Base-by-base conservation (phyloP, 108 stramenopile genomes). In the Nitzschia palea region DNA sequence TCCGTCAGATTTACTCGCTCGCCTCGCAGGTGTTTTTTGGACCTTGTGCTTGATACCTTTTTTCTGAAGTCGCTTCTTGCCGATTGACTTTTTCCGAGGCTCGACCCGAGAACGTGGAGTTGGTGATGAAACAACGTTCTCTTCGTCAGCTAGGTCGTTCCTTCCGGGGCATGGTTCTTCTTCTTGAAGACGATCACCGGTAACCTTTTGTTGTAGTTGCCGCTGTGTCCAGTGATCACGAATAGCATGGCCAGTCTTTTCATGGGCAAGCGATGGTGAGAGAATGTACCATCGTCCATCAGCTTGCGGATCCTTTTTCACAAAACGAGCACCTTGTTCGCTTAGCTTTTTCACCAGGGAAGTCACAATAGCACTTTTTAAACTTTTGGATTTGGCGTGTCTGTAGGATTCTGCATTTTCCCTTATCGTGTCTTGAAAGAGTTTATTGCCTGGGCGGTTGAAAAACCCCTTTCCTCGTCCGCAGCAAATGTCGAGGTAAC, bases 221-320 rank as follows among this genome's bases (percentile, higher is more conserved):
- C n/a, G n/a, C n/a, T 64, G 44, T 23, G 17, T 59, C 29, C 62
- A 22, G 12, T 44, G 29, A 53, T 73, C 78, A 1, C 78, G 72
- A 8, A 79, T 62, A 12, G 78, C 72, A 50, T 79, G 78, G 1
- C 78, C 78, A 29, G 66, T 60, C 57, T 79, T 79, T 35, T 73
- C 68, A 25, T 66, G 62, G 12, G 54, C 54, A 22, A 54, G 56
- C 1, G 51, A 40, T 6, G 43, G 66, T 4, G 42, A 48, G 32
- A 79, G 50, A 30, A 57, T 44, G 31, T 32, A 65, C 78, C 78
- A 79, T 44, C 55, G 22, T 20, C 47, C 43, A 12, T n/a, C 4
- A 26, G 55, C 43, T 15, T 44, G 26, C 15, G 32, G 42, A 15
- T 73, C 67, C 35, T 67, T 31, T 23, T 62, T 62, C 44, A 79